These are phyloP conservation scores for Alternaria longipes DNA, from an alignment of 2,329 filamentous ascomycete species.

Conservation along the genomic window DNA sequence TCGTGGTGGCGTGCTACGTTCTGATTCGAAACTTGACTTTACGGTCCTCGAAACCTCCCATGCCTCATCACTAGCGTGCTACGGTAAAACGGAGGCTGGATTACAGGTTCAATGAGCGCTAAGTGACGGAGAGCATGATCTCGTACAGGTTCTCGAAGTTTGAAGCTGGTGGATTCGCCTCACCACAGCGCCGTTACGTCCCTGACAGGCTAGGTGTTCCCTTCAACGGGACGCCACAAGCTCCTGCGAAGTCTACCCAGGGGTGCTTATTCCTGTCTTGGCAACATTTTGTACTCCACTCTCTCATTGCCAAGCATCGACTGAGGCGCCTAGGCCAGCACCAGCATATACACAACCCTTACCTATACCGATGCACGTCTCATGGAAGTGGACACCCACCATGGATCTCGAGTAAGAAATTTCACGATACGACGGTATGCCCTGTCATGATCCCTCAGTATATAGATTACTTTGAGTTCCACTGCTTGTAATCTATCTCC, in stretches of 20 bases:
- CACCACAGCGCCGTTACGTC: slow-evolving; percentile 19
- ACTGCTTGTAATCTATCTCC: slow-evolving; percentile 4
- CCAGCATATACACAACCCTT: slow-evolving; percentile 16
- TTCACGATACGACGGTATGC: slow-evolving; percentile 1
- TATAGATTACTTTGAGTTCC: slow-evolving; percentile 22
- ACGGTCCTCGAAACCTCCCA: slow-evolving; percentile 29
- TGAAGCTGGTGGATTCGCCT: slow-evolving; percentile 33
- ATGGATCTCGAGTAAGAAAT: slow-evolving; percentile 18
- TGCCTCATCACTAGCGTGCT: slow-evolving; percentile 24
- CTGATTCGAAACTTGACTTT: slow-evolving; percentile 38
- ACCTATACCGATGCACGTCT: slow-evolving; percentile 29
- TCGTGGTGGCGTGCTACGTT: slow-evolving; percentile 27
- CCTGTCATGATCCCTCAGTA: slow-evolving; percentile 15
- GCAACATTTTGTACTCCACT: slow-evolving; percentile 8
- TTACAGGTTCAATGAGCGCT: slow-evolving; percentile 9
- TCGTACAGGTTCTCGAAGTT: slow-evolving; percentile 20
- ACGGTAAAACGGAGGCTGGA: slow-evolving; percentile 2
- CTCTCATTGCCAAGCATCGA: slow-evolving; percentile 17
- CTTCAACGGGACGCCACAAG: slow-evolving; percentile 4
- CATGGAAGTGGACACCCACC: slow-evolving; percentile 33
- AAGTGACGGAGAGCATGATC: slow-evolving; percentile 10
- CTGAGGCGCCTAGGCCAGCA: slow-evolving; percentile 22
- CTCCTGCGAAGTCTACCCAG: slow-evolving; percentile 11
- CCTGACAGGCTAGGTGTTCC: slow-evolving; percentile 22
- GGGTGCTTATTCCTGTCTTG: slow-evolving; percentile 17